Evolutionary conservation across 495 filamentous ascomycete species (phyloP).

Genomic region (Penicillium fimorum): DNA sequence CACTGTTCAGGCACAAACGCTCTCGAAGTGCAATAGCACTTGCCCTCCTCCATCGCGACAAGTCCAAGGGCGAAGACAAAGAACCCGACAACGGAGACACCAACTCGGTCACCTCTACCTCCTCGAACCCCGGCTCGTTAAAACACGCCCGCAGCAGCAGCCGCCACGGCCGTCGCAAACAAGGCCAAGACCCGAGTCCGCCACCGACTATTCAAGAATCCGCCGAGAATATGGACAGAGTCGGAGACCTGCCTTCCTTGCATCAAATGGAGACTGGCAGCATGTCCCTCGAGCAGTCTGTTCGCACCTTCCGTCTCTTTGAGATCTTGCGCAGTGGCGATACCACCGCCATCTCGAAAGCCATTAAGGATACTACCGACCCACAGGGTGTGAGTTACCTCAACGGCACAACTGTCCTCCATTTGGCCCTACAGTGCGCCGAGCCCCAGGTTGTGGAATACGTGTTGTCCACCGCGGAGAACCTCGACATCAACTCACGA

Average conservation of each 20-base stretch:
- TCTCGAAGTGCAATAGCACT: conserved; percentile 53
- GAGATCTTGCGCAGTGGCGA: conserved; percentile 89
- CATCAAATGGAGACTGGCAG: conserved; percentile 31
- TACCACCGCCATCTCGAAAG: conserved; percentile 83
- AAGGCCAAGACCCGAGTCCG: conserved; percentile 24
- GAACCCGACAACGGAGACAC: conserved; percentile 32
- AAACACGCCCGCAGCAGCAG: conserved; percentile 34
- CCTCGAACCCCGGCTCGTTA: conserved; percentile 29
- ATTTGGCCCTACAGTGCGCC: conserved; percentile 95
- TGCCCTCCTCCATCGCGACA: conserved; percentile 52
- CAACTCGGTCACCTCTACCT: conserved; percentile 29
- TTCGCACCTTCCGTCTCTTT: conserved; percentile 89
- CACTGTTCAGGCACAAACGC: conserved; percentile 49
- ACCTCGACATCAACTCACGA: conserved; percentile 79
- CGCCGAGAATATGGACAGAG: conserved; percentile 31
- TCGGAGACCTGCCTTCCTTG: conserved; percentile 35
- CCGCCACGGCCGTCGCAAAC: conserved; percentile 29
- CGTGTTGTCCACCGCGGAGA: conserved; percentile 67
- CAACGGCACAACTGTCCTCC: conserved; percentile 83
- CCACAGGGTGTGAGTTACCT: conserved; percentile 46
- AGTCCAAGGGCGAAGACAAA: conserved; percentile 39
- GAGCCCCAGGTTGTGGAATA: conserved; percentile 96
- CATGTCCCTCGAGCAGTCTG: conserved; percentile 85
- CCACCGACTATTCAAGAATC: conserved; percentile 25
- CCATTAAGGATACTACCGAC: conserved; percentile 68